Percentiles rank a stretch among this genome's conserved stretches.
These are phyloP conservation scores for Micractinium sp. DNA, from an alignment of 139 green algal genomes.

Conservation along the genomic window DNA sequence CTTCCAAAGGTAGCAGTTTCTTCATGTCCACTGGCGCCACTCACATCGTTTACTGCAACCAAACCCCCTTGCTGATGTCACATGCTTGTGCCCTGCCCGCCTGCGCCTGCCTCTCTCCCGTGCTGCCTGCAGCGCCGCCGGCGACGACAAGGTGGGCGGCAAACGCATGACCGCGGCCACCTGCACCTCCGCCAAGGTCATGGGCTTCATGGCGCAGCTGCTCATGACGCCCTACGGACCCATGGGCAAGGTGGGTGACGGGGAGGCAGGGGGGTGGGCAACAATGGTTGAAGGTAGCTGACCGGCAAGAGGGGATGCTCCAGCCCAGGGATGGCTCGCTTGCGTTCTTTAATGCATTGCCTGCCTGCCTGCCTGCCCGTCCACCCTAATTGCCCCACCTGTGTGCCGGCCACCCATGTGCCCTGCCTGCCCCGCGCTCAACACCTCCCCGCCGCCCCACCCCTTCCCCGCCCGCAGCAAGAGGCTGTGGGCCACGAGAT, in stretches of 20 bases:
- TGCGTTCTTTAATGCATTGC: background rate
- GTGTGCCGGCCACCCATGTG: no score
- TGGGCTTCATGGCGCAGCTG: slow-evolving; percentile 48
- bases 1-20: no score
- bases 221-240: slow-evolving; percentile 39
- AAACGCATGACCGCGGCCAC: slow-evolving; percentile 4
- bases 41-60: no score
- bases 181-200: slow-evolving; percentile 39
- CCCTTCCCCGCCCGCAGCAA: background rate
- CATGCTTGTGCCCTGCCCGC: background rate
- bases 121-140: slow-evolving; percentile 19
- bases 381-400: background rate
- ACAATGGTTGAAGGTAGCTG: no score
- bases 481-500: slow-evolving; percentile 39
- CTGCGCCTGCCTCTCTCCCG: background rate
- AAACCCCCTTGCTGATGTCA: background rate
- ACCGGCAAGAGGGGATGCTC: no score
- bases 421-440: background rate
- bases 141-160: slow-evolving; percentile 35
- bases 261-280: background rate
- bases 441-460: background rate
- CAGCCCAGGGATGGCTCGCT: background rate
- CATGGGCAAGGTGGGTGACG: slow-evolving; percentile 22
- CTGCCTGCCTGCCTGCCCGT: background rate
- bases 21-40: no score